Evolutionary conservation across 2,329 filamentous ascomycete genomes (phyloP).

Genomic region (Trichophyton equinum): DNA sequence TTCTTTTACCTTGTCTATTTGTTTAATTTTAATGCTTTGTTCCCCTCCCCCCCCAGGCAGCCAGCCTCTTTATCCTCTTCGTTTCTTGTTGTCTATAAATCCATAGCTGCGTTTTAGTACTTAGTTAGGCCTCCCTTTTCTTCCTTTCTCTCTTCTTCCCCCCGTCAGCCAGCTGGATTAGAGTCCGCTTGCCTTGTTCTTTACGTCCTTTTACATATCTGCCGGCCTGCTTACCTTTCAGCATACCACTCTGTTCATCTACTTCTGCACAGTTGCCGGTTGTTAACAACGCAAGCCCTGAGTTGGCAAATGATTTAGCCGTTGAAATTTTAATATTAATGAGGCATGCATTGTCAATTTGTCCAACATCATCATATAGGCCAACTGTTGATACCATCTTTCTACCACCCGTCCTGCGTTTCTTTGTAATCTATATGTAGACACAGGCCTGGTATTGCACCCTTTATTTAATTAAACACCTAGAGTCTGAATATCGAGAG

Average conservation of each 20-base stretch:
- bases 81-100: slow-evolving; percentile 5
- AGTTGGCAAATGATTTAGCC: background rate
- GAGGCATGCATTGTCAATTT: background rate
- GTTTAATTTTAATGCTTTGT: slow-evolving; percentile 6
- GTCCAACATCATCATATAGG: background rate
- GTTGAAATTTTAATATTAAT: background rate
- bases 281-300: background rate
- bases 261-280: background rate
- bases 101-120: slow-evolving; percentile 2
- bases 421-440: no score
- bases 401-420: no score
- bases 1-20: slow-evolving; percentile 3
- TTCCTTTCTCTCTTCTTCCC: background rate
- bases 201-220: background rate
- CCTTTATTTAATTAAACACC: no score
- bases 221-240: background rate
- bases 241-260: background rate
- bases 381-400: no score
- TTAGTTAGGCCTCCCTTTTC: background rate
- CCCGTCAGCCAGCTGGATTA: background rate
- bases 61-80: background rate
- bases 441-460: no score
- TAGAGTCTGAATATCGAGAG: no score
- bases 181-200: background rate
- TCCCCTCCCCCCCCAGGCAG: background rate